These are phyloP conservation scores for Pythium monospermum DNA, from an alignment of 352 stramenopile genomes.

Conservation along the genomic window DNA sequence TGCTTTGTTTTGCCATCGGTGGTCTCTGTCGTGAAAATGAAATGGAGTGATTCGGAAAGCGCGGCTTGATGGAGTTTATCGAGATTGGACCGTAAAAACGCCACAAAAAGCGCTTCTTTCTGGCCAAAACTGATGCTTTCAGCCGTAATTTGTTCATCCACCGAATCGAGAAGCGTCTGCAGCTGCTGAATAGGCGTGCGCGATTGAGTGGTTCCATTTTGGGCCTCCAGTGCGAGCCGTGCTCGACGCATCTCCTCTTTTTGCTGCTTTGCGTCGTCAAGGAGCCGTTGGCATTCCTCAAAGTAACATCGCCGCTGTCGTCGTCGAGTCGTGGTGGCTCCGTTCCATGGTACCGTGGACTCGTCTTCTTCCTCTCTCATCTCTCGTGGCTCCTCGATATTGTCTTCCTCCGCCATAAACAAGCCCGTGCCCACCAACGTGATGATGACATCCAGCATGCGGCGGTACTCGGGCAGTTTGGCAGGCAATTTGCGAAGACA, in stretches of 20 bases:
- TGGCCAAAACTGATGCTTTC: slow-evolving; percentile 11
- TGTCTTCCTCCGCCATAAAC: slow-evolving; percentile 5
- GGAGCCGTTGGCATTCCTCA: slow-evolving; percentile 29
- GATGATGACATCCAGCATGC: slow-evolving; percentile 51
- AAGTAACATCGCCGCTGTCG: slow-evolving; percentile 39
- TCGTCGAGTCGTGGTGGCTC: not conserved
- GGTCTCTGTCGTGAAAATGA: slow-evolving; percentile 26
- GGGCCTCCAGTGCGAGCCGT: slow-evolving; percentile 9
- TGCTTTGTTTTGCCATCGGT: slow-evolving; percentile 10
- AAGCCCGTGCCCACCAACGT: slow-evolving; percentile 46
- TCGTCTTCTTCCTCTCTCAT: not conserved
- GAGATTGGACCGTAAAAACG: slow-evolving; percentile 33
- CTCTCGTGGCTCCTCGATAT: not conserved
- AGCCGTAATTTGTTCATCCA: slow-evolving; percentile 17
- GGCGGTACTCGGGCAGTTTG: slow-evolving; percentile 53
- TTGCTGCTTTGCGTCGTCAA: slow-evolving; percentile 18
- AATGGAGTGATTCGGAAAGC: slow-evolving; percentile 29
- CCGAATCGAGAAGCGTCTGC: slow-evolving; percentile 21
- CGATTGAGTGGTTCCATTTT: not conserved
- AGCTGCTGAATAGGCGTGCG: slow-evolving; percentile 26
- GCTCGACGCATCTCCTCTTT: slow-evolving; percentile 5
- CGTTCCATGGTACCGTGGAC: not conserved
- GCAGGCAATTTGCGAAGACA: slow-evolving; percentile 57
- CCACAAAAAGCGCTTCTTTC: slow-evolving; percentile 33
- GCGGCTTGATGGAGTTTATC: slow-evolving; percentile 23